Base-by-base conservation (phyloP, 352 stramenopile species). In the Phytophthora pseudosyringae region DNA sequence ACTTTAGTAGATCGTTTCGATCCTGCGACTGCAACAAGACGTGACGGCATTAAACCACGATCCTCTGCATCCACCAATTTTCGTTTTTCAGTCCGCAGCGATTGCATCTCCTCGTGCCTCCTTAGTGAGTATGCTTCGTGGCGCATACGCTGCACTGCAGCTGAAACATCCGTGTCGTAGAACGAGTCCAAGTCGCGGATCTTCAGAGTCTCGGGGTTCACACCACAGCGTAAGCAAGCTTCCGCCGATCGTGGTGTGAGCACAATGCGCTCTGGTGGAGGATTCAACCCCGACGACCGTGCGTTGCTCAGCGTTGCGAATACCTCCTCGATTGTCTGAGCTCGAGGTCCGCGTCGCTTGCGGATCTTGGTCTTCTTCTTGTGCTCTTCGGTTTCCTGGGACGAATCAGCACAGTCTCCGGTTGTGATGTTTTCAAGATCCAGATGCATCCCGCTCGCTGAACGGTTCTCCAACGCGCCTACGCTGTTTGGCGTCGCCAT, bases 111-210 rank as follows among this genome's bases (percentile, higher is more conserved):
- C 51, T 98, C 91, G 54, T 97, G 89, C 1, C 93, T 80, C 1
- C 91, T 77, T 66, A 96, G 81, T n/a, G 85, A 97, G 61, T 98
- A 98, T 5, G 89, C 89, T 49, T 98, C 93, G 59, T 98, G 90
- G 9, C 93, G 86, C 89, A 98, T 93, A 9, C 90, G 75, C 67
- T 98, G 93, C 13, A 97, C 88, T 7, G 93, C 88, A 1, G 89
- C 73, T 8, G 90, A 86, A 28, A 94, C 76, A 7, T 90, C 86
- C 0, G 79, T 50, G 55, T 97, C 88, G 63, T 91, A 95, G 58
- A 98, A 98, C 15, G 85, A 97, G 53, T 98, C 93, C 25, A 98
- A 76, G 60, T 98, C 89, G 10, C 93, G 88, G 26, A 98, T 91
- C 57, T 94, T 92, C 52, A 98, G 78, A 6, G 94, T 95, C 69